Conservation (phyloP, 305 asterid species). For the Solanum hybrid region DNA sequence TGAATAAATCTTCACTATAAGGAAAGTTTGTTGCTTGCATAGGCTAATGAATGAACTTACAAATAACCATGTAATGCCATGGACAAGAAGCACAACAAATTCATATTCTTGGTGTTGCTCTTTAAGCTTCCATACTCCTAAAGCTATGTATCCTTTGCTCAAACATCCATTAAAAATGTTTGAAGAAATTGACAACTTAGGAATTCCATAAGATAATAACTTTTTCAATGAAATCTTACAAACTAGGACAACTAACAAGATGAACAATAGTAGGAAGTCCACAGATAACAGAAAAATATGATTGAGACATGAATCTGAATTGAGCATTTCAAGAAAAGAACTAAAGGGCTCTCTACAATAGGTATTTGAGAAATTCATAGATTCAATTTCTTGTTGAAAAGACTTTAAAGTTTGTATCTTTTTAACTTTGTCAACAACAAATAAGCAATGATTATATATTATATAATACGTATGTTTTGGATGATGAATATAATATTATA, state of each 20-base stretch:
- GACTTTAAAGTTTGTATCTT: no score
- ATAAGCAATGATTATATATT: no score
- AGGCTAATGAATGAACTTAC: not conserved
- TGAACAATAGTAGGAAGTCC: no score
- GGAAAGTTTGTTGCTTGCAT: not conserved
- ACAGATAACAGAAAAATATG: no score
- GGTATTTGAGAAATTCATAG: not conserved
- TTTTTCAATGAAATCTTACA: not conserved
- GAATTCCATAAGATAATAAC: not conserved
- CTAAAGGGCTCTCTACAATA: not conserved
- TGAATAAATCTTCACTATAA: not conserved
- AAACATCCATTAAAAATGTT: not conserved
- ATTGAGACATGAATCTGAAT: not conserved
- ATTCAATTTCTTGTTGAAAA: no score
- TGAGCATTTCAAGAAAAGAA: not conserved
- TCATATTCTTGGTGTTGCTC: no score
- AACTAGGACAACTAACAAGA: not conserved
- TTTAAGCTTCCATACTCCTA: not conserved
- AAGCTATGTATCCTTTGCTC: not conserved
- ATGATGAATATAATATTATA: not conserved
- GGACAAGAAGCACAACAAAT: not conserved
- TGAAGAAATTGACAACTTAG: not conserved
- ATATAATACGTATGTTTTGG: no score
- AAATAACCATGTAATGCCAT: not conserved
- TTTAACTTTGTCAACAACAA: not conserved